Evolutionary conservation across 805 yeast species (phyloP).

Genomic region (Hermanozyma aechmeae): DNA sequence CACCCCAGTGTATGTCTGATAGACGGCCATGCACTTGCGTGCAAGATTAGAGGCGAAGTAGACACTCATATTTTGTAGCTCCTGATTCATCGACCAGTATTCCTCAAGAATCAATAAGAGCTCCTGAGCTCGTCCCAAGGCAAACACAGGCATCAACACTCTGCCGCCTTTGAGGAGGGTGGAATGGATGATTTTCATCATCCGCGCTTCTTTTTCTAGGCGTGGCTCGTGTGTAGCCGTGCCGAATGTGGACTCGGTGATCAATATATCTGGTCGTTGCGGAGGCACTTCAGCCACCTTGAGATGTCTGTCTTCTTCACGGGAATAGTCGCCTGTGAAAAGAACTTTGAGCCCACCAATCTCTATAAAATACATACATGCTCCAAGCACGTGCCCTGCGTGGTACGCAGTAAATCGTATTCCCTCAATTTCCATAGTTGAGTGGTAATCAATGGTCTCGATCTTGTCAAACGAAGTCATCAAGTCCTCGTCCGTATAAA

Average conservation of each 20-base stretch:
- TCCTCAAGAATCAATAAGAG: constrained; percentile 83
- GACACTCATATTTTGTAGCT: constrained; percentile 71
- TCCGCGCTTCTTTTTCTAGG: constrained; percentile 69
- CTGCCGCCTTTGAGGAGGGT: constrained; percentile 86
- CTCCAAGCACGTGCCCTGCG: constrained; percentile 99
- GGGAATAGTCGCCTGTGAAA: constrained; percentile 94
- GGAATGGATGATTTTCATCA: constrained; percentile 75
- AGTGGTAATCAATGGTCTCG: constrained; percentile 91
- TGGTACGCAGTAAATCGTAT: constrained; percentile 94
- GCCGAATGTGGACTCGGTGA: constrained; percentile 95
- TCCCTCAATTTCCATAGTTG: constrained; percentile 91
- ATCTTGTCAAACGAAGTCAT: constrained; percentile 80
- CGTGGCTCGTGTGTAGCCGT: constrained; percentile 95
- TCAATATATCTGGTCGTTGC: constrained; percentile 74
- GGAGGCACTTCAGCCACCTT: constrained; percentile 94
- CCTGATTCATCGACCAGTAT: constrained; percentile 82
- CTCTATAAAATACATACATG: constrained; percentile 95
- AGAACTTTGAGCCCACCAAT: constrained; percentile 83
- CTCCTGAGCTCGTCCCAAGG: constrained; percentile 96
- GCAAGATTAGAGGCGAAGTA: constrained; percentile 92
- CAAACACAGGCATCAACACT: constrained; percentile 88
- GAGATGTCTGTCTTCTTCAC: constrained; percentile 93
- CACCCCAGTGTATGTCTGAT: constrained; percentile 92
- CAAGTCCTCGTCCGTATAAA: constrained; percentile 88
- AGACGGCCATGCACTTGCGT: constrained; percentile 93